Evolutionary conservation across 2,329 filamentous ascomycete species (phyloP).

Genomic region (Nemania sp.): DNA sequence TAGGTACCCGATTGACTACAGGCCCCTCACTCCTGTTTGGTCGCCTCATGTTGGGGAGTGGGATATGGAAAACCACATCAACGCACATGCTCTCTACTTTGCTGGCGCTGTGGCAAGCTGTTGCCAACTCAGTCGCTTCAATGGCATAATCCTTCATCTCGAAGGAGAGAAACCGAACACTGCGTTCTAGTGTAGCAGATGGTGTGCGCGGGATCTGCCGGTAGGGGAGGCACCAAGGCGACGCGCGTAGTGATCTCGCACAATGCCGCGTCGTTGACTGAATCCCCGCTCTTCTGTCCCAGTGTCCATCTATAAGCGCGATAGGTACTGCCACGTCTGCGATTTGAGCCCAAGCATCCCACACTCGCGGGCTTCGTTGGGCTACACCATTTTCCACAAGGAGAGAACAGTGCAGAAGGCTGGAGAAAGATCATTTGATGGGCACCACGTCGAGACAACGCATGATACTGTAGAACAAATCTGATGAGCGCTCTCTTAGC

Average conservation of each 20-base stretch:
- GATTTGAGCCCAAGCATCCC: neutral
- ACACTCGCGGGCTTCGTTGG: neutral
- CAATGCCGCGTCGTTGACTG: neutral
- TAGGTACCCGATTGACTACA: slow-evolving; percentile 1
- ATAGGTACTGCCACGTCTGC: slow-evolving; percentile 16
- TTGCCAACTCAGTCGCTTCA: slow-evolving; percentile 20
- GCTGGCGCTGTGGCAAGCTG: slow-evolving; percentile 8
- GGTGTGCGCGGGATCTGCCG: neutral
- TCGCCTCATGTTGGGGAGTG: slow-evolving; percentile 10
- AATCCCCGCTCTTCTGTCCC: slow-evolving; percentile 13
- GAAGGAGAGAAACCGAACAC: neutral
- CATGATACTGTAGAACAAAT: too few relatives aligned
- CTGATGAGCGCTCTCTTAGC: too few relatives aligned
- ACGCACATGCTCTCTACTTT: slow-evolving; percentile 6
- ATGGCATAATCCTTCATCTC: neutral
- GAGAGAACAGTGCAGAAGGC: neutral
- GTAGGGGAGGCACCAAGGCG: neutral
- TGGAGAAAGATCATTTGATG: neutral
- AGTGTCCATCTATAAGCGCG: neutral
- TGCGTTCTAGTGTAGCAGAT: neutral
- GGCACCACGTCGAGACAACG: neutral
- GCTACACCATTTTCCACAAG: neutral
- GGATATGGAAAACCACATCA: slow-evolving; percentile 7
- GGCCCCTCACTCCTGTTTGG: slow-evolving; percentile 13
- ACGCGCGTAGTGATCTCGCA: slow-evolving; percentile 1